phyloP scores from a whole-genome alignment of 1,284 basidiomycete species.

The Mixia osmundae region DNA sequence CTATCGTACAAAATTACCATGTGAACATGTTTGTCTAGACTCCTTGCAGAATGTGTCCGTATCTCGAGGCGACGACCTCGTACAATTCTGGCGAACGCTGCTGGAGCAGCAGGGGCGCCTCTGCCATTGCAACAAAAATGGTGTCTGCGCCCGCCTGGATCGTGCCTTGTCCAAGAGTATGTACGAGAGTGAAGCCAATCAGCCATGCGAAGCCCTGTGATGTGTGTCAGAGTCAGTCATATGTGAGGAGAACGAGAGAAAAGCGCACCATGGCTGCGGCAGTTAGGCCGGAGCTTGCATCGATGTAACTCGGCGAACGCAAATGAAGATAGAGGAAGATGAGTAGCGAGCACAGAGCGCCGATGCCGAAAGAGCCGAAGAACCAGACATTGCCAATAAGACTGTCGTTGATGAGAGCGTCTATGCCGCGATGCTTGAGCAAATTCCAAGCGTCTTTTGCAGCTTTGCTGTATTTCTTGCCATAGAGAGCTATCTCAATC shows the following conservation, averaged over 20 bases:
- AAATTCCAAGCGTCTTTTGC: constrained; percentile 77
- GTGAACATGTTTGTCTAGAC: too few relatives aligned
- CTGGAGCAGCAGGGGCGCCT: neutral
- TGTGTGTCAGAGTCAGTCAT: too few relatives aligned
- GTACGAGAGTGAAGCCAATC: constrained; percentile 21
- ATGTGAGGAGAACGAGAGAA: constrained; percentile 11
- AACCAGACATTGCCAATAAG: constrained; percentile 38
- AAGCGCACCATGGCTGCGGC: constrained; percentile 9
- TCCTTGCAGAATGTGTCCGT: too few relatives aligned
- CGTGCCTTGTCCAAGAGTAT: constrained; percentile 20
- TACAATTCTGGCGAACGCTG: neutral
- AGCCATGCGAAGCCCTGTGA: too few relatives aligned
- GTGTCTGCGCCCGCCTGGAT: constrained; percentile 20
- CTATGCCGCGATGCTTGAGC: constrained; percentile 59
- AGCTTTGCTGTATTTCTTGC: constrained; percentile 51
- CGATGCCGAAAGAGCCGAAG: constrained; percentile 29
- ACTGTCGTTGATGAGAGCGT: constrained; percentile 63
- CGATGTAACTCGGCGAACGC: constrained; percentile 17
- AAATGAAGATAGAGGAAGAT: constrained; percentile 47
- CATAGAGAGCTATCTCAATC: constrained; percentile 72
- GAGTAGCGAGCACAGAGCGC: constrained; percentile 50
- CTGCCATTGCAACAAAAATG: constrained; percentile 19
- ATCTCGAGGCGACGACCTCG: neutral
- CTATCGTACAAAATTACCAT: too few relatives aligned
- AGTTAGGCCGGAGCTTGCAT: constrained; percentile 11